Evolutionary conservation across 768 basidiomycete genomes (phyloP).

Genomic region (Leccinum uliginosum): DNA sequence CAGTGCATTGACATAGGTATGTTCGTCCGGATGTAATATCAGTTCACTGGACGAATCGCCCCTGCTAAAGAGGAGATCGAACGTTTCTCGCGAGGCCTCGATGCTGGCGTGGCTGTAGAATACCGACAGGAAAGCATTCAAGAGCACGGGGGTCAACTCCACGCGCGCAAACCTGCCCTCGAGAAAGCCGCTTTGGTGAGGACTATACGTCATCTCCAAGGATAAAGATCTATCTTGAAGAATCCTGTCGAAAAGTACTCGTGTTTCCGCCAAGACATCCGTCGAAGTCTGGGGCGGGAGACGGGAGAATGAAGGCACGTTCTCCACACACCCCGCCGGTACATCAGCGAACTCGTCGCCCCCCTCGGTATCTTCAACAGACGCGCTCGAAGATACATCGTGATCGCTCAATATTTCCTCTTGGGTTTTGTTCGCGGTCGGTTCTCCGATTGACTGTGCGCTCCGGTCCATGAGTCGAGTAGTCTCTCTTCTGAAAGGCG

Average conservation of each 20-base stretch:
- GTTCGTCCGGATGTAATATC: conserved; percentile 44
- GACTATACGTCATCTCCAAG: not conserved
- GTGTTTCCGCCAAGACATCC: conserved; percentile 70
- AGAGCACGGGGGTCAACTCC: conserved; percentile 51
- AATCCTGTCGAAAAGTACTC: conserved; percentile 61
- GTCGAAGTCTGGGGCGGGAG: conserved; percentile 67
- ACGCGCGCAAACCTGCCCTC: conserved; percentile 54
- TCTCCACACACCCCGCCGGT: conserved; percentile 2
- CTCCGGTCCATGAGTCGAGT: conserved; percentile 39
- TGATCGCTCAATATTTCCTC: not conserved
- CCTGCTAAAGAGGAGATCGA: conserved; percentile 46
- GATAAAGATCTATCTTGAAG: conserved; percentile 36
- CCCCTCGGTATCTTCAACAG: conserved; percentile 4
- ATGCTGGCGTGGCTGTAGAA: conserved; percentile 59
- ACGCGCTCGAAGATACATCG: not conserved
- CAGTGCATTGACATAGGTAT: conserved; percentile 61
- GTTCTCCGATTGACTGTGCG: not conserved
- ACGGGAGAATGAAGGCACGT: conserved; percentile 34
- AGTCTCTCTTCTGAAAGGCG: conserved; percentile 56
- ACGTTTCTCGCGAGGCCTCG: conserved; percentile 44
- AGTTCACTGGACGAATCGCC: conserved; percentile 4
- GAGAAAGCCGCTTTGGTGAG: conserved; percentile 6
- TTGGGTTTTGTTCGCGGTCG: conserved; percentile 2
- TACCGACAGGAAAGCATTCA: conserved; percentile 81
- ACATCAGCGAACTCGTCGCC: conserved; percentile 1